Evolutionary conservation across 2,329 filamentous ascomycete genomes (phyloP).

Genomic region (Aspergillus ibericus): DNA sequence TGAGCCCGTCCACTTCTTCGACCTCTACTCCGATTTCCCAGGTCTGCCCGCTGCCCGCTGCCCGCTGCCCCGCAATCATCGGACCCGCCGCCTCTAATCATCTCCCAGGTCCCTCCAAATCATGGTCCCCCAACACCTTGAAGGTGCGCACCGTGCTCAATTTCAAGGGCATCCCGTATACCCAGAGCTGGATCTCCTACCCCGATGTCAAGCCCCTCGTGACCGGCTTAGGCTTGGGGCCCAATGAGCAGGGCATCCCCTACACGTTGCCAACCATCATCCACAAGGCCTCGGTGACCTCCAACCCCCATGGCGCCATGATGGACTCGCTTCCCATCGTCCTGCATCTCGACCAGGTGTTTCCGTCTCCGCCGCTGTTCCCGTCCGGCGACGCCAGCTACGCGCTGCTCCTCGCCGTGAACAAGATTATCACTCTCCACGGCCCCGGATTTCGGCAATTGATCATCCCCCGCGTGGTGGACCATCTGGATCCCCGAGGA

Average conservation of each 20-base stretch:
- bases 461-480: constrained; percentile 25
- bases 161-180: constrained; percentile 24
- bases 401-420: constrained; percentile 25
- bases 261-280: constrained; percentile 35
- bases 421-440: not conserved
- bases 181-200: constrained; percentile 23
- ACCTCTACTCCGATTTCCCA: constrained; percentile 27
- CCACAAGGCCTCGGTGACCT: constrained; percentile 22
- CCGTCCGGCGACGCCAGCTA: constrained; percentile 35
- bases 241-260: constrained; percentile 10
- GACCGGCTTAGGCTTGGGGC: constrained; percentile 19
- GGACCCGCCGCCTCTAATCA: no score
- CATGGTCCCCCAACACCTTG: constrained; percentile 27
- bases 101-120: constrained; percentile 27
- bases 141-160: constrained; percentile 21
- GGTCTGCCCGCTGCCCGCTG: constrained; percentile 17
- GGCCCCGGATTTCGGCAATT: constrained; percentile 2
- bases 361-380: constrained; percentile 29
- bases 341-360: constrained; percentile 30
- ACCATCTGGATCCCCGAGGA: constrained; percentile 26
- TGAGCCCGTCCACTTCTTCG: constrained; percentile 33
- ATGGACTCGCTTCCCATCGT: constrained; percentile 35
- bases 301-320: constrained; percentile 26
- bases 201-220: constrained; percentile 27
- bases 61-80: not conserved